Conservation (phyloP, 139 green algal species). For the Tetradesmus lagerheimii region DNA sequence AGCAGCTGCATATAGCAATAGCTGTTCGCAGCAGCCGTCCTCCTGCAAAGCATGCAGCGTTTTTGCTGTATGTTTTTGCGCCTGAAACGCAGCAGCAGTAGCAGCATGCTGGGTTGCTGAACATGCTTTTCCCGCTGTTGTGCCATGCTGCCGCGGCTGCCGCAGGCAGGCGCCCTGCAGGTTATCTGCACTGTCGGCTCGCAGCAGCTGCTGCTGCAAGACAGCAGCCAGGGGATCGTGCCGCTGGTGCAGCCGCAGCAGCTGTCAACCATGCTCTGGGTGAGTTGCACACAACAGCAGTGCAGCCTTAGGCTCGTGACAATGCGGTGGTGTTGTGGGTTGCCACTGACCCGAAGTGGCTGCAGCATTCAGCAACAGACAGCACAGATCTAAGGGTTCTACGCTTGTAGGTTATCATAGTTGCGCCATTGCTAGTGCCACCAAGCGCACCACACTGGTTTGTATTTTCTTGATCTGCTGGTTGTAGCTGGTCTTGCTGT, state of each 20-base stretch:
- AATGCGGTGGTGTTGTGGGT: background rate
- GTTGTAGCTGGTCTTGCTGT: no score
- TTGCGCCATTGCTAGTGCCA: no score
- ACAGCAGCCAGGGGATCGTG: background rate
- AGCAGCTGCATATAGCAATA: no score
- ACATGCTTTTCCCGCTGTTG: background rate
- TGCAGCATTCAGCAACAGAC: no score
- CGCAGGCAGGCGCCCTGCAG: background rate
- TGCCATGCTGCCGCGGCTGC: background rate
- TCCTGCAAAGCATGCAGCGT: background rate
- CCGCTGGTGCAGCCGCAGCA: conserved; percentile 31
- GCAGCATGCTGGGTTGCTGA: background rate
- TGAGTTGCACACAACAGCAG: background rate
- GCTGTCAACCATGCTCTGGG: conserved; percentile 38
- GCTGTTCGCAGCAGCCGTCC: background rate
- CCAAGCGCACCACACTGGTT: no score
- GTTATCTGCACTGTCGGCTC: background rate
- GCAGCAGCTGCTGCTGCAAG: conserved; percentile 4
- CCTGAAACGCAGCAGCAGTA: background rate
- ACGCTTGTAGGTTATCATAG: no score
- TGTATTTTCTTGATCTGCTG: no score
- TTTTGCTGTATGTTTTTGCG: no score
- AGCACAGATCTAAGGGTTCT: no score
- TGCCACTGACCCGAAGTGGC: background rate
- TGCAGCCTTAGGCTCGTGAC: no score